phyloP scores from a whole-genome alignment of 495 filamentous ascomycete genomes.

The Annulohypoxylon stygium region DNA sequence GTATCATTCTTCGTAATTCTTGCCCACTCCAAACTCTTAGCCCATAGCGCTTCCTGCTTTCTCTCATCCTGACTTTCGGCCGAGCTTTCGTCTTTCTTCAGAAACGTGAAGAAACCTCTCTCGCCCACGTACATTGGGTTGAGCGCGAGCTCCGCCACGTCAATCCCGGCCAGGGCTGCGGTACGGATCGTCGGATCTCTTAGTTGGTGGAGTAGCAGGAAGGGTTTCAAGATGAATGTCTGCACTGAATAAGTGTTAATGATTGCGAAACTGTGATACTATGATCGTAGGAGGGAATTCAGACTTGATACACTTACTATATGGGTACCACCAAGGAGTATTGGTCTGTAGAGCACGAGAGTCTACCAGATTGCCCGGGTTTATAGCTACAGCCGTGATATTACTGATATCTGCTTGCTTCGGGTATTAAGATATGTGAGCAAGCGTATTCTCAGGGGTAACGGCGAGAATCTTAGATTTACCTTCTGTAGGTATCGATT shows the following conservation, averaged over 20 bases:
- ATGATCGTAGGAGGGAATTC: background rate
- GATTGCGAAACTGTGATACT: background rate
- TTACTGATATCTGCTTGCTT: slow-evolving; percentile 48
- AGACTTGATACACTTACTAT: background rate
- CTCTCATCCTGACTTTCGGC: slow-evolving; percentile 54
- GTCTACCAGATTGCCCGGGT: slow-evolving; percentile 61
- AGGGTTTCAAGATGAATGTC: slow-evolving; percentile 49
- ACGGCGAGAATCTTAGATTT: background rate
- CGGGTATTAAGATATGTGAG: background rate
- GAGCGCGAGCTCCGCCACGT: slow-evolving; percentile 51
- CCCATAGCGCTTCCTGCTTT: slow-evolving; percentile 62
- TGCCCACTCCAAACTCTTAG: slow-evolving; percentile 58
- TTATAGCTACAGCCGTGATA: slow-evolving; percentile 59
- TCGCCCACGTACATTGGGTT: slow-evolving; percentile 47
- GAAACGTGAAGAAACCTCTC: slow-evolving; percentile 57
- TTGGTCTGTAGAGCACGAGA: slow-evolving; percentile 61
- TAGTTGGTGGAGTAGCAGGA: slow-evolving; percentile 52
- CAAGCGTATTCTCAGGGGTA: background rate
- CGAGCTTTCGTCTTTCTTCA: slow-evolving; percentile 54
- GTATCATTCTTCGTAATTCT: slow-evolving; percentile 29
- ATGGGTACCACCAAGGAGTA: slow-evolving; percentile 43
- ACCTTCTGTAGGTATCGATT: slow-evolving; percentile 57
- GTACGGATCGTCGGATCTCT: slow-evolving; percentile 53
- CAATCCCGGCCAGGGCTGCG: slow-evolving; percentile 53
- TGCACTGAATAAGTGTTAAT: slow-evolving; percentile 29